Evolutionary conservation across 176 grass and related monocot genomes (phyloP).

Genomic region (Tillandsia fasciculata): DNA sequence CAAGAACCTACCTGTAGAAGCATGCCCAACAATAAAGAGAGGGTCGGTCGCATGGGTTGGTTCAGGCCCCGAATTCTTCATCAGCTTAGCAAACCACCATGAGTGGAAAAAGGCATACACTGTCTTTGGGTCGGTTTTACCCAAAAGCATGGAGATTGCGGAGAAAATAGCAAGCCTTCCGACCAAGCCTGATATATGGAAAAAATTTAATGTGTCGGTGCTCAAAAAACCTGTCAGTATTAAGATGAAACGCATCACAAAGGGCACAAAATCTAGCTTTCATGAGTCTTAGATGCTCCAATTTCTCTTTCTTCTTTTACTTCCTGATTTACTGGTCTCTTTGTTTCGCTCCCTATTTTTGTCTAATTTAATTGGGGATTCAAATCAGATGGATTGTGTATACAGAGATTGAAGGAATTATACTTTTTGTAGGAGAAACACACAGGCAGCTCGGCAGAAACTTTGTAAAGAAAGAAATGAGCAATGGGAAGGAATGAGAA

Average conservation of each 20-base stretch:
- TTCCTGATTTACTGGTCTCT: no score
- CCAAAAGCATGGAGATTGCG: slow-evolving; percentile 58
- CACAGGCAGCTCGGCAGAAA: neutral
- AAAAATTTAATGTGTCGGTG: slow-evolving; percentile 40
- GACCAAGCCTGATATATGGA: slow-evolving; percentile 47
- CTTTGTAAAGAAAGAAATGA: slow-evolving; percentile 19
- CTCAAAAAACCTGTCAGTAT: slow-evolving; percentile 47
- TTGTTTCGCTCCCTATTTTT: no score
- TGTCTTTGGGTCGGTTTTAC: slow-evolving; percentile 52
- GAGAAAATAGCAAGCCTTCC: slow-evolving; percentile 50
- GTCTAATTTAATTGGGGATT: no score
- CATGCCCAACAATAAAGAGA: slow-evolving; percentile 36
- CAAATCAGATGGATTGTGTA: no score
- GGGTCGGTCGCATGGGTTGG: slow-evolving; percentile 73
- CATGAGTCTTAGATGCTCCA: neutral
- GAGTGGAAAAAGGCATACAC: slow-evolving; percentile 64
- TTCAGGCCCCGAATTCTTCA: slow-evolving; percentile 66
- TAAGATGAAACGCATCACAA: slow-evolving; percentile 35
- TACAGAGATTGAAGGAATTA: no score
- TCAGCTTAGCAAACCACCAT: slow-evolving; percentile 69
- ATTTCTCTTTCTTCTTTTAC: no score
- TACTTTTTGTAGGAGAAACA: no score
- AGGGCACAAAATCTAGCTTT: neutral
- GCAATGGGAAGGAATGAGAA: neutral
- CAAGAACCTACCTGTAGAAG: slow-evolving; percentile 41